Evolutionary conservation across 768 basidiomycete species (phyloP).

Genomic region (Kwoniella heveanensis): DNA sequence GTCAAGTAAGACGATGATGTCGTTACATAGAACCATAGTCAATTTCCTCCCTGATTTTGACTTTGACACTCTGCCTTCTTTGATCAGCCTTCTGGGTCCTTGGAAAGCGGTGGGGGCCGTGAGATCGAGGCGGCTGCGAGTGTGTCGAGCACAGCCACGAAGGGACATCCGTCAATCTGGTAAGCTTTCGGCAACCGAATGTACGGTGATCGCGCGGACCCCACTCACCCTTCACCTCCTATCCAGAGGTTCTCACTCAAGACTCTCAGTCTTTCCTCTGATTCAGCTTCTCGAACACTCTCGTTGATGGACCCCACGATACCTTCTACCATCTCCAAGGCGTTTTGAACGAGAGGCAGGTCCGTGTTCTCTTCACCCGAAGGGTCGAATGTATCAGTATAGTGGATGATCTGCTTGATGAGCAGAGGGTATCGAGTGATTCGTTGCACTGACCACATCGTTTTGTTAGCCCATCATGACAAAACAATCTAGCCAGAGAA

Average conservation of each 20-base stretch:
- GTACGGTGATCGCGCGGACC: no score
- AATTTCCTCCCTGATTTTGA: constrained; percentile 80
- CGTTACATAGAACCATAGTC: constrained; percentile 78
- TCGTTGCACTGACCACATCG: constrained; percentile 74
- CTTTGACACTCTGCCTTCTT: constrained; percentile 76
- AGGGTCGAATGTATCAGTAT: not conserved
- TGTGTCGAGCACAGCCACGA: not conserved
- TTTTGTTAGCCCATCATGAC: not conserved
- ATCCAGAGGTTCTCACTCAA: constrained; percentile 84
- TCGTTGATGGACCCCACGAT: constrained; percentile 85
- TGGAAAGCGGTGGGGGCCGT: constrained; percentile 83
- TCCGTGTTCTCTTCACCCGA: constrained; percentile 61
- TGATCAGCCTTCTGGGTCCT: constrained; percentile 76
- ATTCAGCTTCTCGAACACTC: constrained; percentile 79
- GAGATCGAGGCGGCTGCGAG: constrained; percentile 73
- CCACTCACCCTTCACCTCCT: constrained; percentile 69
- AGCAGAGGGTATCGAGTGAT: constrained; percentile 91
- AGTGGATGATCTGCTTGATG: constrained; percentile 57
- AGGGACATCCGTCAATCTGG: no score
- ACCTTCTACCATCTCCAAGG: constrained; percentile 69
- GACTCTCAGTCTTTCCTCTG: constrained; percentile 69
- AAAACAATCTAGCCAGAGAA: no score
- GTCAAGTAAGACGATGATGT: constrained; percentile 83
- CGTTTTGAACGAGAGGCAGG: constrained; percentile 61
- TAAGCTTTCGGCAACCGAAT: not conserved